Evolutionary conservation across 2,329 filamentous ascomycete species (phyloP), one percentile per base, ranked within the genome.

Genomic region (Sporothrix schenckii): DNA sequence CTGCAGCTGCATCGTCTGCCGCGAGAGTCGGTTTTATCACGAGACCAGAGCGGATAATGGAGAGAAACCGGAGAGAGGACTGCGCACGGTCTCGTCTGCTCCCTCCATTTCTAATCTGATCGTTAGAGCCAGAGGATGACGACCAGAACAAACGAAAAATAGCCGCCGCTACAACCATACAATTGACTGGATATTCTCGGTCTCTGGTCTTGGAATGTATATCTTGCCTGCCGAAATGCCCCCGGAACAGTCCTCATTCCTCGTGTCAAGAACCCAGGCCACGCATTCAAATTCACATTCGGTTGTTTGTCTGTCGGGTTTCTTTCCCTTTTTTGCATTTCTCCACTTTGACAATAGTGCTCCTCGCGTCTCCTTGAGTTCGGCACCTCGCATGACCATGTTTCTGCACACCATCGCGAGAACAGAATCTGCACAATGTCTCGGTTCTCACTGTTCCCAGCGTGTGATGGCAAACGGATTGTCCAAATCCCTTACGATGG

Each of bases 341-440:
- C 54, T 41, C 54, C 54, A 58, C 54, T 1, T 56, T 34, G 21
- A 34, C 34, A 34, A 34, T 11, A 16, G 41, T 68, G 16, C 16
- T n/a, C n/a, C 10, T 4, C 10, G 41, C 41, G 10, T 21, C 11
- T 24, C 9, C 27, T 5, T 14, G 27, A 30, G 19, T 34, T 41
- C 49, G 44, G 50, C 30, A 52, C 21, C 44, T 47, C 65, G n/a
- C 50, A 67, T 56, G 65, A 67, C 34, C 53, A n/a, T 14, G 39
- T 68, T 50, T 7, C 34, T 58, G n/a, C 52, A 54, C 66, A 58
- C 52, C 53, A 56, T 56, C 53, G 44, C 41, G 30, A 49, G 52
- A 49, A 21, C 27, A 39, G 27, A 14, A 24, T 3, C 19, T 69
- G 54, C 52, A 68, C 19, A 47, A 50, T 34, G 61, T 34, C 24